Evolutionary conservation across 805 yeast species (phyloP).

Genomic region (Wickerhamomyces strasburgensis): DNA sequence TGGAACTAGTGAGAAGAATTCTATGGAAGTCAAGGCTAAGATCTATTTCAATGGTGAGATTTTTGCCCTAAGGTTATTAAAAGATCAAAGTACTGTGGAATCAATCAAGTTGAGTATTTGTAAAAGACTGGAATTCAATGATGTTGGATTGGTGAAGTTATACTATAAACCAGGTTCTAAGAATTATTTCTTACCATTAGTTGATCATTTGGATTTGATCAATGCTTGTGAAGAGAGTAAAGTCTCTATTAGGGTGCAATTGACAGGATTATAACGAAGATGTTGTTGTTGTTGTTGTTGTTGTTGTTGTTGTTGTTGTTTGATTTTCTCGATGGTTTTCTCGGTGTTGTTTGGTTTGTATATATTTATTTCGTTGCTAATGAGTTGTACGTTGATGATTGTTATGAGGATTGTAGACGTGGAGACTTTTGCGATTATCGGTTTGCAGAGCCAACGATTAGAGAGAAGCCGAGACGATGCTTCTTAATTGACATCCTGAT

Average conservation of each 20-base stretch:
- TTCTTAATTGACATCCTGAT: too few relatives aligned
- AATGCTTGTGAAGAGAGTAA: slow-evolving; percentile 14
- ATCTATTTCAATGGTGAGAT: slow-evolving; percentile 22
- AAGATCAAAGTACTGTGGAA: slow-evolving; percentile 2
- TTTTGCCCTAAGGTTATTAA: slow-evolving; percentile 20
- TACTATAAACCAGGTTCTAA: slow-evolving; percentile 15
- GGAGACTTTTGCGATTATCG: too few relatives aligned
- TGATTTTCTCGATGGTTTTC: too few relatives aligned
- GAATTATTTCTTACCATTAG: slow-evolving; percentile 18
- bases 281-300: too few relatives aligned
- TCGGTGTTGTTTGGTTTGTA: too few relatives aligned
- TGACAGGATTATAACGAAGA: too few relatives aligned
- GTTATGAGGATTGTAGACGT: too few relatives aligned
- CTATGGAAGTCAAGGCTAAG: slow-evolving; percentile 17
- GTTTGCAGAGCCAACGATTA: too few relatives aligned
- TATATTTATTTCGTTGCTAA: too few relatives aligned
- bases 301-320: too few relatives aligned
- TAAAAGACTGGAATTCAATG: slow-evolving; percentile 21
- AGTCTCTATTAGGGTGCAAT: not conserved
- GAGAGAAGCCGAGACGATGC: too few relatives aligned
- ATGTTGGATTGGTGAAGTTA: slow-evolving; percentile 10
- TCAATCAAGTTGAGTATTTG: slow-evolving; percentile 17
- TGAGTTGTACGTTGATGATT: too few relatives aligned
- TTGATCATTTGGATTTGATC: slow-evolving; percentile 17
- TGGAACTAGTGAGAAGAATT: not conserved